Evolutionary conservation across 805 yeast species (phyloP).

Genomic region (Danielia reshetovae): DNA sequence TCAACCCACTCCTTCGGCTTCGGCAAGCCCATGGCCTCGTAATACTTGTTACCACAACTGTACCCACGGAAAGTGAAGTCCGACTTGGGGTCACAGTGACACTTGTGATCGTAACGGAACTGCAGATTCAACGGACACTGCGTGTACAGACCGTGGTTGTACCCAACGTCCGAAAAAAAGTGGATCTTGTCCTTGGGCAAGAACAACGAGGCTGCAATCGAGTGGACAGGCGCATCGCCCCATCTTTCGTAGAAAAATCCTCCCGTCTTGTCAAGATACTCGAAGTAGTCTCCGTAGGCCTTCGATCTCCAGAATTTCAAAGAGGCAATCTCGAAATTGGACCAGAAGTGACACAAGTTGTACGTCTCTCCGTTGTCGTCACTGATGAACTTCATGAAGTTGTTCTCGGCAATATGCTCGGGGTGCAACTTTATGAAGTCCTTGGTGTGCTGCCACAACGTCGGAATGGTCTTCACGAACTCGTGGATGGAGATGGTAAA

Average conservation of each 20-base stretch:
- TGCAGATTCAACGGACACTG: slow-evolving; percentile 49
- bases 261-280: slow-evolving; percentile 60
- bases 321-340: slow-evolving; percentile 73
- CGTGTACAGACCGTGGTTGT: slow-evolving; percentile 64
- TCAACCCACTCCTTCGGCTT: slow-evolving; percentile 30
- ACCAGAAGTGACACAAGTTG: slow-evolving; percentile 41
- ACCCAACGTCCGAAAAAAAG: slow-evolving; percentile 73
- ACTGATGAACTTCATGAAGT: slow-evolving; percentile 8
- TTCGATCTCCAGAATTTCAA: slow-evolving; percentile 62
- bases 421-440: slow-evolving; percentile 17
- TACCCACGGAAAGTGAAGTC: slow-evolving; percentile 18
- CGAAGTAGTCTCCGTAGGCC: slow-evolving; percentile 56
- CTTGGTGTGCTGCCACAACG: slow-evolving; percentile 20
- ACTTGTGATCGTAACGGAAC: slow-evolving; percentile 22
- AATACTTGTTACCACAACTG: slow-evolving; percentile 30
- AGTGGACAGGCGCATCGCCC: slow-evolving; percentile 94
- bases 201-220: slow-evolving; percentile 66
- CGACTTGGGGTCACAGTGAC: slow-evolving; percentile 29
- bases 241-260: slow-evolving; percentile 86
- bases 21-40: slow-evolving; percentile 26
- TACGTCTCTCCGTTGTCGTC: slow-evolving; percentile 3
- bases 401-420: slow-evolving; percentile 16
- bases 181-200: slow-evolving; percentile 55
- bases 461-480: slow-evolving; percentile 18
- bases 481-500: slow-evolving; percentile 22